A percentile compares a stretch with the other conserved stretches of the same genome.
phyloP scores from a whole-genome alignment of 495 filamentous ascomycete genomes.

The Tuber microsphaerosporum region DNA sequence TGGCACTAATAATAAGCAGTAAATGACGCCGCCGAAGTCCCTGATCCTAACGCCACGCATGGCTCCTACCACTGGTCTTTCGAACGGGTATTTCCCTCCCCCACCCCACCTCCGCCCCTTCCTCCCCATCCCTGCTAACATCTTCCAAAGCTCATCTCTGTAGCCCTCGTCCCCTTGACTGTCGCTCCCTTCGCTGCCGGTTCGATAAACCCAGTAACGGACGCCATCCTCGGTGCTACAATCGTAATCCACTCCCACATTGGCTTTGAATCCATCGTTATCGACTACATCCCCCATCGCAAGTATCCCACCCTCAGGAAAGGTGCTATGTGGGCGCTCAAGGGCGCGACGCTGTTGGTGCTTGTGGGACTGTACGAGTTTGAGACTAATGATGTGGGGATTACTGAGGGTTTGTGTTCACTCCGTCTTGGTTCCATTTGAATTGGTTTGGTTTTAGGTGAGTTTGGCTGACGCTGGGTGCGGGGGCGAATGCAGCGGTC shows the following conservation, averaged over 20 bases:
- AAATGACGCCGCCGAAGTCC: constrained; percentile 81
- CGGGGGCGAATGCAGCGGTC: constrained; percentile 5
- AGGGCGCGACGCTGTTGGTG: constrained; percentile 67
- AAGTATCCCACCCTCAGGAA: constrained; percentile 60
- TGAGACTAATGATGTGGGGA: constrained; percentile 96
- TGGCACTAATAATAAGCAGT: constrained; percentile 48
- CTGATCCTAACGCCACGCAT: constrained; percentile 61
- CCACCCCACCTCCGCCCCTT: not conserved
- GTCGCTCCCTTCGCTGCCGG: constrained; percentile 87
- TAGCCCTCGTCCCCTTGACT: constrained; percentile 73
- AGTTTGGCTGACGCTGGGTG: not conserved
- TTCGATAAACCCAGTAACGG: constrained; percentile 78
- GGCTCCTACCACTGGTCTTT: constrained; percentile 98
- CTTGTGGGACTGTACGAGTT: constrained; percentile 92
- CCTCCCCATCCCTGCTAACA: not conserved
- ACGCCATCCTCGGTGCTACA: constrained; percentile 74
- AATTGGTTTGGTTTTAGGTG: not conserved
- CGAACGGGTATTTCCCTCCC: constrained; percentile 58
- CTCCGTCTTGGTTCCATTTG: not conserved
- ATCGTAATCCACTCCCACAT: constrained; percentile 89
- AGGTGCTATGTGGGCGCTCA: constrained; percentile 66
- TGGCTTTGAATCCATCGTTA: constrained; percentile 78
- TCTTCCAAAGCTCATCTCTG: constrained; percentile 52
- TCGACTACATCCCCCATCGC: constrained; percentile 78
- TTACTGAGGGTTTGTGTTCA: constrained; percentile 59